These are phyloP conservation scores for Debaryomyces sp. DNA, from an alignment of 1,139 yeast genomes.

Conservation along the genomic window DNA sequence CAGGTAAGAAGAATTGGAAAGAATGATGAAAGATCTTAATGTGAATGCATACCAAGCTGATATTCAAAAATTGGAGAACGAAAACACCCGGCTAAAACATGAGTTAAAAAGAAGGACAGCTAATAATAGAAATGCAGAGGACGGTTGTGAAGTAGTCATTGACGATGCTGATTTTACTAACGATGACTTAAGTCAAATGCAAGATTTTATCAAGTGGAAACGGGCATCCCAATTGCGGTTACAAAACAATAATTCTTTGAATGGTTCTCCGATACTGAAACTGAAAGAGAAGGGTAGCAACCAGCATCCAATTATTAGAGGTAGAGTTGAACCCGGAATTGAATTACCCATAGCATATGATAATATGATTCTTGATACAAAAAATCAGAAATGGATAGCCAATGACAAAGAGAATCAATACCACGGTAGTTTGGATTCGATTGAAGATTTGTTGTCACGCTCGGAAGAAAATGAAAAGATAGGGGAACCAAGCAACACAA, in stretches of 20 bases:
- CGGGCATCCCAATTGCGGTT: conserved; percentile 40
- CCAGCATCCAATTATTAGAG: conserved; percentile 21
- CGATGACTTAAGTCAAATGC: conserved; percentile 20
- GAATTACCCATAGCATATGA: conserved; percentile 42
- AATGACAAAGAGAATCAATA: conserved; percentile 31
- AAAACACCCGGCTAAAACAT: conserved; percentile 18
- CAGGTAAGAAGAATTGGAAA: conserved; percentile 23
- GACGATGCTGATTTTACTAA: conserved; percentile 27
- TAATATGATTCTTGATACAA: conserved; percentile 43
- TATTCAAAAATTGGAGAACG: conserved; percentile 15
- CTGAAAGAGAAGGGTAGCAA: conserved; percentile 14
- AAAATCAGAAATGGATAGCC: conserved; percentile 40
- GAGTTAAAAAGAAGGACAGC: conserved; percentile 13
- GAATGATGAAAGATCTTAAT: conserved; percentile 16
- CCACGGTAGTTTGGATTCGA: conserved; percentile 42
- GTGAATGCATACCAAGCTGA: conserved; percentile 10
- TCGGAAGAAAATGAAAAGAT: conserved; percentile 16
- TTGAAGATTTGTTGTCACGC: conserved; percentile 41
- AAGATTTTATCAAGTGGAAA: conserved; percentile 39
- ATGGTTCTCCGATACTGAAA: conserved; percentile 13
- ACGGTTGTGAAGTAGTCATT: conserved; percentile 20
- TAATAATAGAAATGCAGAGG: not conserved
- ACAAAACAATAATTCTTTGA: conserved; percentile 15
- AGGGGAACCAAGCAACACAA: not conserved
- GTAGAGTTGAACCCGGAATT: conserved; percentile 37